Base-by-base conservation (phyloP, 345 rosid species). In the Eucalyptus curtisii region DNA sequence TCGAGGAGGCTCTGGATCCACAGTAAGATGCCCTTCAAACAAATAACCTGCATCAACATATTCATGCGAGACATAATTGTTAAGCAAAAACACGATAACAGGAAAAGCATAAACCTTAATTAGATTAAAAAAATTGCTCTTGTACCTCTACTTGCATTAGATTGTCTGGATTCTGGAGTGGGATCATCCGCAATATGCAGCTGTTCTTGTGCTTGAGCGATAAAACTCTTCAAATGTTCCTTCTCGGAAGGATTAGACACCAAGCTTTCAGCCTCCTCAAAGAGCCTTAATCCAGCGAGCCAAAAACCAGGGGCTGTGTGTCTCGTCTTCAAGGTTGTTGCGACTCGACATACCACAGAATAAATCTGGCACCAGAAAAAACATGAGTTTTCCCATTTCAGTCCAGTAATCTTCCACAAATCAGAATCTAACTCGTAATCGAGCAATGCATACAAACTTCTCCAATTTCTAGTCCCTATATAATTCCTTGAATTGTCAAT, bases 1-100 rank as follows among this genome's bases (percentile, higher is more conserved):
- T 89, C 89, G 96, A 3, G 99, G 96, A 16, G 99, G 99, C 93
- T 98, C 99, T 15, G 97, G 96, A 93, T 97, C 99, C 91, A 98
- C 98, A 2, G 98, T 98, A 42, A 98, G 91, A 92, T 98, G 99
- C 81, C 98, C 99, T 89, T 97, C 99, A 87, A 98, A 97, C 87
- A 96, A 95, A 92, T 97, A 97, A 47, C 99, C 98, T 95, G n/a
- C 47, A 89, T 40, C 86, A 48, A 88, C 68, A 88, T 10, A 88
- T 19, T 86, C 44, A 66, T 64, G 85, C 24, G 6, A 15, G 27
- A 84, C n/a, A 87, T 30, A 64, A 44, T 24, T 10, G 55, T 33
- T 13, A 33, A 79, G 12, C 27, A 9, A 48, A 88, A 49, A 79
- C 8, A 85, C 37, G 25, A 42, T 48, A 33, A 17, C 52, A 48